These are phyloP conservation scores for Cucurbitaria berberidis DNA, from an alignment of 2,329 filamentous ascomycete genomes.

Conservation along the genomic window DNA sequence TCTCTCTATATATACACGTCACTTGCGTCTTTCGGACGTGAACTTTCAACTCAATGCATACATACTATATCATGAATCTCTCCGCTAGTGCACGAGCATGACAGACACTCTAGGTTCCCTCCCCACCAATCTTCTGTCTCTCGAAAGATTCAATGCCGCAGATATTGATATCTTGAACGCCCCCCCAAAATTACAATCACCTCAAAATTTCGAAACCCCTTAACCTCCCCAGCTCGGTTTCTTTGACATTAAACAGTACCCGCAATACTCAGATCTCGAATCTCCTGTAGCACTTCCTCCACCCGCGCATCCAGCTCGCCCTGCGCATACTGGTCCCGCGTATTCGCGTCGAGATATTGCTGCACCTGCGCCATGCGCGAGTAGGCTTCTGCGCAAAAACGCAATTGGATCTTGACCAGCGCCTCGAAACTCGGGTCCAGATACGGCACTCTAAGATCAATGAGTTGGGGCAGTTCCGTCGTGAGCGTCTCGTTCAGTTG, in stretches of 20 bases:
- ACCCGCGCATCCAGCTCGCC: conserved; percentile 90
- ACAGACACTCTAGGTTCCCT: background rate
- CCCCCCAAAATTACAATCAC: background rate
- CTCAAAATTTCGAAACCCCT: background rate
- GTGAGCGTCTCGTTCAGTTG: conserved; percentile 96
- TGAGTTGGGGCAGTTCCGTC: conserved; percentile 89
- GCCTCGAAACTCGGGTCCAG: conserved; percentile 97
- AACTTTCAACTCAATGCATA: background rate
- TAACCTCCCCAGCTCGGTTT: background rate
- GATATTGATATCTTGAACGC: conserved; percentile 4
- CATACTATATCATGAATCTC: too few species aligned
- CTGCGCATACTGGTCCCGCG: conserved; percentile 92
- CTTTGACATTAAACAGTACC: conserved; percentile 60
- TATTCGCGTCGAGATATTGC: conserved; percentile 95
- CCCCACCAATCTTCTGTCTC: background rate
- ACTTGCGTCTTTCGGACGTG: background rate
- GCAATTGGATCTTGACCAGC: conserved; percentile 95
- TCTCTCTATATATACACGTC: background rate
- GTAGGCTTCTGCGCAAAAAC: conserved; percentile 98
- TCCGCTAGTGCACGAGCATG: too few species aligned
- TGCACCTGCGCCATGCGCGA: conserved; percentile 98
- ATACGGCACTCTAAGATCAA: conserved; percentile 95
- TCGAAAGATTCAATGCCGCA: conserved; percentile 2
- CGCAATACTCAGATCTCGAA: conserved; percentile 92
- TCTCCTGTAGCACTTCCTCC: conserved; percentile 95